Evolutionary conservation across 257 asterid species (phyloP), one percentile per base, ranked within the genome.

Genomic region (Przewalskia tangutica): DNA sequence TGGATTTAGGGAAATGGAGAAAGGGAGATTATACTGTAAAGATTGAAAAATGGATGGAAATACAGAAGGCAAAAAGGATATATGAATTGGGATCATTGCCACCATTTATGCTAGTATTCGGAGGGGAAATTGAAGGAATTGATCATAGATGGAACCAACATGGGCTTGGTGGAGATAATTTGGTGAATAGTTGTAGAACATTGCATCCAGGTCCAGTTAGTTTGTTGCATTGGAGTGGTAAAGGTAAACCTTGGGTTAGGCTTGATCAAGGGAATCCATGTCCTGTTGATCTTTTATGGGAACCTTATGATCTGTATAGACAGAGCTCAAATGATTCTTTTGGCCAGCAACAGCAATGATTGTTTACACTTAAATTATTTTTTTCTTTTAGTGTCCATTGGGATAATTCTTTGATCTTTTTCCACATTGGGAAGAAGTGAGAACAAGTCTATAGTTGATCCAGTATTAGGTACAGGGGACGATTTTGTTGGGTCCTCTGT

Each of bases 141-240:
- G 89, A 90, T 83, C 90, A 89, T 66, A 84, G 90, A 65, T 93
- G 98, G 98, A 91, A 93, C 20, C 98, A 93, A 40, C 98, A 93
- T 77, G 98, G 98, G 17, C 86, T 93, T 3, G 94, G 97, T 16
- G 98, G 95, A 32, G 94, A 93, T 70, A 92, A 93, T 76, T 85
- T 92, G 65, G 87, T 81, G 40, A 83, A 90, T 82, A 89, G 89
- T 56, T 93, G 96, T 87, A 86, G 96, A 88, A 80, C 84, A 3
- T 79, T 92, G 91, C 93, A 92, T 77, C 90, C 91, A 4, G 96
- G 98, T 23, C 91, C 86, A 58, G 96, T 92, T 14, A 92, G 96
- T 86, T 89, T 93, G 88, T 76, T 92, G 90, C 98, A 90, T 77
- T 93, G 97, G 98, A 92, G 97, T 54, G 97, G 97, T 65, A 93